Evolutionary conservation across 768 basidiomycete genomes (phyloP), one percentile per base, ranked within the genome.

Genomic region (Dacryopinax spathularia): DNA sequence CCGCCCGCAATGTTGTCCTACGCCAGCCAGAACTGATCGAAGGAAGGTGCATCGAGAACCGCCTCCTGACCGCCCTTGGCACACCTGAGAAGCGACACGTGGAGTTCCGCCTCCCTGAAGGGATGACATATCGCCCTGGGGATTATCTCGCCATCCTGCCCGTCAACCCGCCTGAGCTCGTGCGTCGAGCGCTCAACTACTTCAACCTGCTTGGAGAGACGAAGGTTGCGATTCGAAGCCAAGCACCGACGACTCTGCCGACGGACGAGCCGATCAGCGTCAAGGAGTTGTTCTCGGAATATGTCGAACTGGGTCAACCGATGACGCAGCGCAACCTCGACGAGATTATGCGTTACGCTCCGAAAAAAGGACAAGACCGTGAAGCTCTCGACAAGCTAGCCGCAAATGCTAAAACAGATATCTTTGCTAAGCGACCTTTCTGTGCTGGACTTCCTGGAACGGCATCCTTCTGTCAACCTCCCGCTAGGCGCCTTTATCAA

Each of bases 281-380:
- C 13, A 69, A 69, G 18, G 70, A 73, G n/a, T 66, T 81, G 2
- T 70, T 81, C 18, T 70, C 72, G 2, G 78, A 78, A 2, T 81
- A 79, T 62, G 73, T 81, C 36, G 80, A 81, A 64, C 70, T 81
- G 13, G 76, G 76, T 0, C 80, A 81, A 67, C 77, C 79, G 0
- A 79, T 77, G 1, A 79, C 79, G 5, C 71, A 75, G 4, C 70
- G 75, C 18, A 75, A 80, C 65, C 69, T 81, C 22, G 73, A 73
- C 20, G 66, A 67, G 25, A 68, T 81, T 44, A 41, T 70, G 7
- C 64, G 73, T 1, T 65, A 66, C 9, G 66, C 73, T 16, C 70
- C 70, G 13, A 67, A 70, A 0, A 73, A 69, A 0, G 43, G 37
- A 7, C n/a, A 66, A 0, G 73, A 75, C 10, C 65, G 69, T 18